Evolutionary conservation across 148 eudicot genomes (phyloP).

Genomic region (Agrostemma githago): DNA sequence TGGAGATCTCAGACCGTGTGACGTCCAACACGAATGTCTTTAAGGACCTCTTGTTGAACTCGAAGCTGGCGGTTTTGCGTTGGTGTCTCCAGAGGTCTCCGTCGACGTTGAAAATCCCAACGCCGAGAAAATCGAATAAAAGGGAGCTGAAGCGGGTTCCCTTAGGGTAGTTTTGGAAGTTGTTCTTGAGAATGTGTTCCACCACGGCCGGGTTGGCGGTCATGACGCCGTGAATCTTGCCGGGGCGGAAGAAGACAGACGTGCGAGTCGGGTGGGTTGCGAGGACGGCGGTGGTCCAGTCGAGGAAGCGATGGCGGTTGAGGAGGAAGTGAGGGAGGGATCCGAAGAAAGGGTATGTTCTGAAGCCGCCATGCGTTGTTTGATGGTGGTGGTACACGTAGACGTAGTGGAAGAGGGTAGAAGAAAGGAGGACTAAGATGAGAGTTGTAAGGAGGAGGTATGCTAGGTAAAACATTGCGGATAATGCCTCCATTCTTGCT

Average conservation of each 20-base stretch:
- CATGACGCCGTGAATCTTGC: conserved; percentile 42
- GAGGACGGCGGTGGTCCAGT: conserved; percentile 56
- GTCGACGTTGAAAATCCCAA: conserved; percentile 68
- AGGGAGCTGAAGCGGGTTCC: conserved; percentile 36
- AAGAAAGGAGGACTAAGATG: not conserved
- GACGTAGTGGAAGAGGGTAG: conserved; percentile 7
- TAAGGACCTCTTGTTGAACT: conserved; percentile 57
- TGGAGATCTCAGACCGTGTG: conserved; percentile 32
- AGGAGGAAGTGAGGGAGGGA: conserved; percentile 45
- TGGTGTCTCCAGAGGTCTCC: conserved; percentile 53
- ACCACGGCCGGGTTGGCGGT: conserved; percentile 61
- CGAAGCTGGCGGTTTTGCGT: conserved; percentile 65
- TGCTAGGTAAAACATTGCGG: not conserved
- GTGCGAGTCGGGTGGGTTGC: conserved; percentile 41
- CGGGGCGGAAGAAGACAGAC: conserved; percentile 54
- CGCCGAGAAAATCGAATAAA: conserved; percentile 63
- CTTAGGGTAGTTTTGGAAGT: conserved; percentile 65
- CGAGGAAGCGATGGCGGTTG: conserved; percentile 69
- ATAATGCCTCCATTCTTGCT: conserved; percentile 4
- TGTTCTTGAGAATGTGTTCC: conserved; percentile 60
- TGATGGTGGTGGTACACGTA: not conserved
- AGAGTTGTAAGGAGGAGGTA: conserved; percentile 10
- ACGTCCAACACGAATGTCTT: conserved; percentile 41
- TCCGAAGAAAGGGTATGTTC: conserved; percentile 52
- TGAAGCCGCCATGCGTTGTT: conserved; percentile 37